Evolutionary conservation across 1,284 basidiomycete genomes (phyloP), one percentile per base, ranked within the genome.

Genomic region (Kalmanozyma brasiliensis): DNA sequence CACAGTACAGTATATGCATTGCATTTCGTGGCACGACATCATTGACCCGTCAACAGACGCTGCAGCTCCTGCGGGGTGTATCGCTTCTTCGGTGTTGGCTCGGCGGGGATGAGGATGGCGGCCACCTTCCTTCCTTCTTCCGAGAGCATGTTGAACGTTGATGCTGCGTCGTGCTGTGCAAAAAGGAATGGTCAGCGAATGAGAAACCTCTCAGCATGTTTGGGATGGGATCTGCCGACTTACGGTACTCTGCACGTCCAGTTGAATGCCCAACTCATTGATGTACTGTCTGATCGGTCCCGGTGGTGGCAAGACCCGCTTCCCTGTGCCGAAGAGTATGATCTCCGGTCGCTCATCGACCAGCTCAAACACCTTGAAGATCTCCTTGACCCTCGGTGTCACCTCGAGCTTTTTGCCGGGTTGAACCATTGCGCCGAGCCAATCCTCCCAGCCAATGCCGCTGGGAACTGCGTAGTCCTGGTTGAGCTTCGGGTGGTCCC

Each of bases 191-290:
- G 38, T 8, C 20, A 26, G 7, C 23, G 17, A 29, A 43, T 22
- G 19, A 20, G 13, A 9, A n/a, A 26, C 38, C 36, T 10, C 24
- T 16, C n/a, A 24, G 19, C 10, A 7, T 17, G 26, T 17, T 9
- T 29, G 13, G 32, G 22, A 3, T 4, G 13, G 29, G 6, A n/a
- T n/a, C n/a, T n/a, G n/a, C n/a, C n/a, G 8, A 86, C 89, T 61
- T 77, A 94, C 94, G 43, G 93, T 93, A 80, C 94, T 92, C 89
- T 95, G 93, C n/a, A 93, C 86, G 73, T 98, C 95, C 42, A 94
- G 83, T 77, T 94, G 92, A 61, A 97, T 91, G 7, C 94, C 94
- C 34, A 93, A 82, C 35, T 86, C 84, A 62, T 87, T 90, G 41
- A 97, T 78, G 81, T 93, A 88, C 37, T 87, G 85, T 17, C 89